A percentile compares a stretch with the other conserved stretches of the same genome.
Conservation (phyloP, 345 rosid species). For the Salix exigua region DNA sequence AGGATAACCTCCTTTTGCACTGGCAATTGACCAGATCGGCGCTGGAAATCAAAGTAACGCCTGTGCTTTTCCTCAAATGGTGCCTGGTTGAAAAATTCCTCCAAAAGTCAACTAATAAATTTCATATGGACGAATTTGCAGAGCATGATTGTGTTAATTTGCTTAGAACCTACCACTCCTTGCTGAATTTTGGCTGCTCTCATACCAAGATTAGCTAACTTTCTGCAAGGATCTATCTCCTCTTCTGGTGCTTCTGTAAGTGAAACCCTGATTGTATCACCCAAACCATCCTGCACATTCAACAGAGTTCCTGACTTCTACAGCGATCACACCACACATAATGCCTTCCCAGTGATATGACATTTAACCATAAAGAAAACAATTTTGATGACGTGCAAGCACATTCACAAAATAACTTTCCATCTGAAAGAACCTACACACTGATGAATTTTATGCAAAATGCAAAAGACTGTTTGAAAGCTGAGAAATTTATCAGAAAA, state of each 20-base stretch:
- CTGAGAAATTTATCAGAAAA: neutral
- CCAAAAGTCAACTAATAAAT: conserved; percentile 6
- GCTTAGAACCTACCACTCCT: conserved; percentile 73
- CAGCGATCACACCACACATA: neutral
- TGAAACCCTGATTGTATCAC: conserved; percentile 96
- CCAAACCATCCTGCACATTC: conserved; percentile 81
- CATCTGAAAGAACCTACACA: neutral
- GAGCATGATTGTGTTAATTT: conserved; percentile 7
- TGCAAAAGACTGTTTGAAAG: neutral
- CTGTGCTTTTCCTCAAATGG: conserved; percentile 98
- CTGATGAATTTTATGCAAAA: neutral
- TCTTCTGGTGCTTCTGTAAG: conserved; percentile 93
- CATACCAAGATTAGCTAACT: conserved; percentile 86
- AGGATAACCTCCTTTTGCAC: conserved; percentile 75
- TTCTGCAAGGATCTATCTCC: conserved; percentile 94
- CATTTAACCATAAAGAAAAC: conserved; percentile 1
- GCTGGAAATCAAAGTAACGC: conserved; percentile 83
- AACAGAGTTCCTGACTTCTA: conserved; percentile 10
- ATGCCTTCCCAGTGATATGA: neutral
- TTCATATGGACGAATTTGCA: conserved; percentile 1
- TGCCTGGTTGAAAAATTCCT: conserved; percentile 41
- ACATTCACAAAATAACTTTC: neutral
- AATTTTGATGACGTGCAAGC: neutral
- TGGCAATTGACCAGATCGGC: conserved; percentile 84
- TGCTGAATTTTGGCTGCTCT: conserved; percentile 74